Evolutionary conservation across 495 filamentous ascomycete species (phyloP).

Genomic region (Tuber brumale): DNA sequence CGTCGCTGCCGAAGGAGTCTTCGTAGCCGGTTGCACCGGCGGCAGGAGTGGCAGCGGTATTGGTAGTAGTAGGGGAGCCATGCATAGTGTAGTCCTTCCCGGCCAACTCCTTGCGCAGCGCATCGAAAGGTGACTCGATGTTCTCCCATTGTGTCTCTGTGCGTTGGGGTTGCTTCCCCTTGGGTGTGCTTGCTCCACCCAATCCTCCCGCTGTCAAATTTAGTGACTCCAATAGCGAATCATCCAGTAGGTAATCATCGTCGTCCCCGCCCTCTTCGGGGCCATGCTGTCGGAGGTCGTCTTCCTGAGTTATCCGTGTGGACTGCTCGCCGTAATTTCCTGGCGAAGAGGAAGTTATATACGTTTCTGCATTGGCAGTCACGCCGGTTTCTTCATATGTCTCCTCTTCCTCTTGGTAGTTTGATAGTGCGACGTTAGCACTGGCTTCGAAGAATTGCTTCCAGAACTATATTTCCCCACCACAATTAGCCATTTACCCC

Average conservation of each 20-base stretch:
- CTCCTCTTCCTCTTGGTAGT: slow-evolving; percentile 72
- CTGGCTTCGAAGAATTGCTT: slow-evolving; percentile 99
- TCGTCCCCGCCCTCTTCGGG: slow-evolving; percentile 41
- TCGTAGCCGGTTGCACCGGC: background rate
- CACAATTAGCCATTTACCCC: slow-evolving; percentile 17
- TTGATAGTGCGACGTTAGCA: slow-evolving; percentile 93
- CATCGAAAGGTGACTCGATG: slow-evolving; percentile 62
- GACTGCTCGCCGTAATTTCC: slow-evolving; percentile 42
- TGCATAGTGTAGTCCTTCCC: slow-evolving; percentile 34
- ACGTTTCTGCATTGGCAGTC: slow-evolving; percentile 43
- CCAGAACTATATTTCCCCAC: slow-evolving; percentile 68
- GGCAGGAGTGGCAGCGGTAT: background rate
- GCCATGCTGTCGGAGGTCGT: slow-evolving; percentile 33
- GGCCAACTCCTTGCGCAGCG: slow-evolving; percentile 37
- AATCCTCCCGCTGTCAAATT: slow-evolving; percentile 37
- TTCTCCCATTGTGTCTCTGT: slow-evolving; percentile 52
- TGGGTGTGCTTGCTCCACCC: slow-evolving; percentile 52
- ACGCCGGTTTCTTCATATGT: slow-evolving; percentile 47
- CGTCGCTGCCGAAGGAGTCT: background rate
- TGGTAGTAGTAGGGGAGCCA: slow-evolving; percentile 48
- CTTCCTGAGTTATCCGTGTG: slow-evolving; percentile 39
- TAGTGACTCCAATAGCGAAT: slow-evolving; percentile 52
- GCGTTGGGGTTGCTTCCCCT: slow-evolving; percentile 44
- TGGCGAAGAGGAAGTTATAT: slow-evolving; percentile 42
- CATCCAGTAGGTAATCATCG: slow-evolving; percentile 53